Conservation (phyloP, 1,139 yeast species). For the Suhomyces atakaporum region DNA sequence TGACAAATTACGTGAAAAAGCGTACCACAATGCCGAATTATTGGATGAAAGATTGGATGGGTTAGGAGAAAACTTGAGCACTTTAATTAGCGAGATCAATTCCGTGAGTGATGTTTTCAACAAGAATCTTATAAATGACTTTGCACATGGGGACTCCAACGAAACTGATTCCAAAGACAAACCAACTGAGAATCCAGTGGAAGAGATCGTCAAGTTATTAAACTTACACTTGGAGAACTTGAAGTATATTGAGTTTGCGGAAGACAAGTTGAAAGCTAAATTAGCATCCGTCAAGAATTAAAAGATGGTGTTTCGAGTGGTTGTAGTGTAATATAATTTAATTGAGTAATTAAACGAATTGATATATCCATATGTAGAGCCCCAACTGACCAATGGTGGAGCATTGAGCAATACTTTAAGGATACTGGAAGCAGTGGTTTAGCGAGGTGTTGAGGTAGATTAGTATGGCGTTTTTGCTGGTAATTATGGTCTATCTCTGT, state of each 20-base stretch:
- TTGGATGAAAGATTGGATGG: slow-evolving; percentile 80
- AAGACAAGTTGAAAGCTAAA: slow-evolving; percentile 67
- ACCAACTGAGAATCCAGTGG: slow-evolving; percentile 48
- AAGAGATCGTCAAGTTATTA: slow-evolving; percentile 73
- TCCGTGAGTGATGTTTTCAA: slow-evolving; percentile 82
- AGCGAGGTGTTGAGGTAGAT: no score
- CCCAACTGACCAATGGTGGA: no score
- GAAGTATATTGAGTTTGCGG: slow-evolving; percentile 80
- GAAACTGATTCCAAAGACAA: slow-evolving; percentile 11
- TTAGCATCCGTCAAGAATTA: slow-evolving; percentile 34
- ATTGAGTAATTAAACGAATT: no score
- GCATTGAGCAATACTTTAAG: no score
- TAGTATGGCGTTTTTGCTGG: no score
- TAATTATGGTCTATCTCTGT: no score
- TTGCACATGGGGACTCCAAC: slow-evolving; percentile 24
- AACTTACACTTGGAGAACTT: slow-evolving; percentile 89
- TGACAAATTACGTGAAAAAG: slow-evolving; percentile 89
- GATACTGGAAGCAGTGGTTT: no score
- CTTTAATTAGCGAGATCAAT: slow-evolving; percentile 83
- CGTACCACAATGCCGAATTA: slow-evolving; percentile 84
- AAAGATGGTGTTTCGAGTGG: no score
- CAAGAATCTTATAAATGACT: slow-evolving; percentile 46
- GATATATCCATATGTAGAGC: no score
- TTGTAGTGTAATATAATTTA: no score
- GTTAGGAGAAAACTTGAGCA: slow-evolving; percentile 72